Conservation (phyloP, 331 rosid species). For the Malus hybrid region DNA sequence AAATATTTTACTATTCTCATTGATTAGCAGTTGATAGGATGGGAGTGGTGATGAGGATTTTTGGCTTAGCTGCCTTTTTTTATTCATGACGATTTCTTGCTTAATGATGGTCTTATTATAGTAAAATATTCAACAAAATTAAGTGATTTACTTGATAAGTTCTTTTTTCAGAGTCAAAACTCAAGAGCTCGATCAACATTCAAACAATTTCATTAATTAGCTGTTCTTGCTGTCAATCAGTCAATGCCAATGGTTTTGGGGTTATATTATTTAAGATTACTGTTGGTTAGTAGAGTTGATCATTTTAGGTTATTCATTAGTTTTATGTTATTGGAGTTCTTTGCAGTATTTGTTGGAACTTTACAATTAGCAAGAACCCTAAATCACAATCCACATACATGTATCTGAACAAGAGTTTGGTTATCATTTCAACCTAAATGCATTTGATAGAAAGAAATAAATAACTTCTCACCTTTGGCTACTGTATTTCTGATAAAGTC, state of each 20-base stretch:
- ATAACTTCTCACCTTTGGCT: no score
- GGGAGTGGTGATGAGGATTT: background rate
- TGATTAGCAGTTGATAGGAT: background rate
- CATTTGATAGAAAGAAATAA: no score
- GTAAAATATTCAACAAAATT: background rate
- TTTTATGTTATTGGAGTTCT: no score
- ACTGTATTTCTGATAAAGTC: no score
- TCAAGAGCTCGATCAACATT: background rate
- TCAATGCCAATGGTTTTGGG: background rate
- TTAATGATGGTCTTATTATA: background rate
- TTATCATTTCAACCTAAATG: no score
- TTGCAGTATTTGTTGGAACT: no score
- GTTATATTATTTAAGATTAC: background rate
- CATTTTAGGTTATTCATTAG: no score
- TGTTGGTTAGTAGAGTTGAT: background rate
- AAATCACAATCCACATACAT: no score
- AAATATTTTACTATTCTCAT: no score
- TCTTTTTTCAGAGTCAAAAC: background rate
- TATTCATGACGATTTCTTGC: background rate
- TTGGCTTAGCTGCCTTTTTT: conserved; percentile 2
- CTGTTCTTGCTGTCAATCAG: background rate
- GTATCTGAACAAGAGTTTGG: no score
- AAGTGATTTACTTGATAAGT: background rate
- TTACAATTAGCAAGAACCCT: no score
- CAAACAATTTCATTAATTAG: background rate